Evolutionary conservation across 352 stramenopile genomes (phyloP).

Genomic region (Saprolegnia parasitica): DNA sequence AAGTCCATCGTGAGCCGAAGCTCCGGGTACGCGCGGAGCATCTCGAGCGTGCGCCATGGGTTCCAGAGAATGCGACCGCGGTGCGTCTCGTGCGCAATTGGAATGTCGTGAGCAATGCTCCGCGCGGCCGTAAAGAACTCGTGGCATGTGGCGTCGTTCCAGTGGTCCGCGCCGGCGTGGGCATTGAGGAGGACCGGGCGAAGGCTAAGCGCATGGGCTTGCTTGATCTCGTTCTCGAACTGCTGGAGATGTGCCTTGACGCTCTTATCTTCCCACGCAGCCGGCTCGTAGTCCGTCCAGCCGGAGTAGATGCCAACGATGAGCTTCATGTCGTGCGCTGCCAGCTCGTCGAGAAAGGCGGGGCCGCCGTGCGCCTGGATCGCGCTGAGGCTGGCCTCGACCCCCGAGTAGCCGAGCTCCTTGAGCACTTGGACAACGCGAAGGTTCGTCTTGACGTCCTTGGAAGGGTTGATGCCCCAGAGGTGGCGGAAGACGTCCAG

Average conservation of each 20-base stretch:
- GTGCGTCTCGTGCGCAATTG: conserved; percentile 57
- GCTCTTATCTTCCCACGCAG: conserved; percentile 33
- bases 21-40: conserved; percentile 53
- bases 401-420: conserved; percentile 44
- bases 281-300: conserved; percentile 59
- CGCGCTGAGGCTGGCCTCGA: conserved; percentile 66
- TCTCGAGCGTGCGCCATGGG: conserved; percentile 55
- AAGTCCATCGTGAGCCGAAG: conserved; percentile 68
- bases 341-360: conserved; percentile 40
- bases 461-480: conserved; percentile 19
- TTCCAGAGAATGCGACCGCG: conserved; percentile 64
- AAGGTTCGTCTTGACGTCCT: conserved; percentile 15
- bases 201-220: conserved; percentile 21
- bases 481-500: conserved; percentile 26
- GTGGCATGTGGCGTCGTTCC: conserved; percentile 70
- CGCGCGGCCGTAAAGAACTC: conserved; percentile 38
- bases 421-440: conserved; percentile 12
- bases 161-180: conserved; percentile 60
- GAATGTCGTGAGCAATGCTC: conserved; percentile 11
- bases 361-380: conserved; percentile 46
- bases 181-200: conserved; percentile 48
- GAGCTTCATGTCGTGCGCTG: conserved; percentile 49
- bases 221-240: conserved; percentile 38
- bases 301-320: conserved; percentile 66
- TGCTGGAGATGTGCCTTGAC: conserved; percentile 56